Evolutionary conservation across 441 rosid species (phyloP).

Genomic region (Geranium incanum): DNA sequence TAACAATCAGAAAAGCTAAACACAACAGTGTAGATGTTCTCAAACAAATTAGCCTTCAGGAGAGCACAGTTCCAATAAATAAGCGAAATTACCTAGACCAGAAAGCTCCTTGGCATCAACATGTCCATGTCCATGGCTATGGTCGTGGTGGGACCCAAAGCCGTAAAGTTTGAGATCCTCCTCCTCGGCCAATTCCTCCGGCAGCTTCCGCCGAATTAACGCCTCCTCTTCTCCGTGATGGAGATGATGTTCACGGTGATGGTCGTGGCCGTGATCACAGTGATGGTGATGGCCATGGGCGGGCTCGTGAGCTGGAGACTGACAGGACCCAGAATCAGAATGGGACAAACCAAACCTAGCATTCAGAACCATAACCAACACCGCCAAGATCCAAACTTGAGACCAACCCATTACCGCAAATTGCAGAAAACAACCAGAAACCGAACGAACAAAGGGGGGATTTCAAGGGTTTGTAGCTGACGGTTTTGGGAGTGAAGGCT

Average conservation of each 20-base stretch:
- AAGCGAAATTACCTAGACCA: slow-evolving; percentile 44
- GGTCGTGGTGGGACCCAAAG: slow-evolving; percentile 38
- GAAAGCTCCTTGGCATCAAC: slow-evolving; percentile 35
- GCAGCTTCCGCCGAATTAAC: slow-evolving; percentile 34
- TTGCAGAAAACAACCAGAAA: not conserved
- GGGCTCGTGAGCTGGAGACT: slow-evolving; percentile 35
- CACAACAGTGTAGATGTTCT: not conserved
- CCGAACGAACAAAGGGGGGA: not conserved
- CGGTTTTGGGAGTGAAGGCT: not conserved
- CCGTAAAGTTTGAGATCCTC: slow-evolving; percentile 76
- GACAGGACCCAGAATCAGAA: slow-evolving; percentile 26
- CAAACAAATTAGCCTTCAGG: not conserved
- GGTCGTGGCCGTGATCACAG: slow-evolving; percentile 31
- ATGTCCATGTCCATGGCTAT: slow-evolving; percentile 30
- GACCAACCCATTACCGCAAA: not conserved
- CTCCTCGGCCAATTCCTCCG: slow-evolving; percentile 83
- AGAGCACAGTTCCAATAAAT: not conserved
- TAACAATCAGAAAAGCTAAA: not conserved
- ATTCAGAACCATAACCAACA: slow-evolving; percentile 17
- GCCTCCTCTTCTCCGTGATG: slow-evolving; percentile 17
- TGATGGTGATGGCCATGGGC: slow-evolving; percentile 32
- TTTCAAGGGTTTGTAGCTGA: slow-evolving; percentile 8
- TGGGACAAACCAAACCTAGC: slow-evolving; percentile 14
- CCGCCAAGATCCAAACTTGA: not conserved
- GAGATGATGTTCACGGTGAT: slow-evolving; percentile 26